Evolutionary conservation across 1,284 basidiomycete genomes (phyloP), one percentile per base, ranked within the genome.

Genomic region (Boletus smithii): DNA sequence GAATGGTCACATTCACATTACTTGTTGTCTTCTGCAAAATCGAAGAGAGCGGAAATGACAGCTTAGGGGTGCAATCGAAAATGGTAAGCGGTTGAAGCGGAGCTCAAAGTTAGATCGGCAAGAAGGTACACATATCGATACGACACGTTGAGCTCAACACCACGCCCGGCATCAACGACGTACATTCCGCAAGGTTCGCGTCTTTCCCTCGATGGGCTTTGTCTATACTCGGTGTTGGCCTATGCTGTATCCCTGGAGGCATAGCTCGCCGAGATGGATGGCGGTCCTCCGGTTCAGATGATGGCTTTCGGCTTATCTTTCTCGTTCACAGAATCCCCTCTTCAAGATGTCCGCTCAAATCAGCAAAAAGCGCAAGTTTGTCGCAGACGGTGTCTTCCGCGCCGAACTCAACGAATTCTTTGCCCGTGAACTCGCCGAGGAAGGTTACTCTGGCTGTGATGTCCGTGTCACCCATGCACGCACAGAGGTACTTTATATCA

Each of bases 401-500:
- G 94, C 95, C 63, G 94, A 97, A 76, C 83, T 97, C 69, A 94
- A 93, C 70, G 95, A 97, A 73, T 97, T 97, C 81, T 97, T 95
- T 79, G 97, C 91, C 57, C 93, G 95, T 62, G 95, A 99, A 75
- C 91, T 99, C 67, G 91, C 95, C 51, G 95, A 97, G 76, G 97
- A 99, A 76, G 97, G 97, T 66, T 99, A 99, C 83, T 98, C 97
- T 73, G 97, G 97, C 53, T 99, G 97, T 72, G 97, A 99, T 77
- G 97, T 99, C 73, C 94, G 97, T 68, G 95, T 98, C 56, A 99
- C 97, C 62, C 97, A 99, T 73, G 94, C 95, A 59, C 90, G 95
- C 67, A 99, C 97, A 62, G 97, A 99, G 76, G 88, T 90, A 61
- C 47, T 68, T 26, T 56, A 6, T 17, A 30, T 32, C 37, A 27